Evolutionary conservation across 2,329 filamentous ascomycete species (phyloP), one percentile per base, ranked within the genome.

Genomic region (Scedosporium boydii): DNA sequence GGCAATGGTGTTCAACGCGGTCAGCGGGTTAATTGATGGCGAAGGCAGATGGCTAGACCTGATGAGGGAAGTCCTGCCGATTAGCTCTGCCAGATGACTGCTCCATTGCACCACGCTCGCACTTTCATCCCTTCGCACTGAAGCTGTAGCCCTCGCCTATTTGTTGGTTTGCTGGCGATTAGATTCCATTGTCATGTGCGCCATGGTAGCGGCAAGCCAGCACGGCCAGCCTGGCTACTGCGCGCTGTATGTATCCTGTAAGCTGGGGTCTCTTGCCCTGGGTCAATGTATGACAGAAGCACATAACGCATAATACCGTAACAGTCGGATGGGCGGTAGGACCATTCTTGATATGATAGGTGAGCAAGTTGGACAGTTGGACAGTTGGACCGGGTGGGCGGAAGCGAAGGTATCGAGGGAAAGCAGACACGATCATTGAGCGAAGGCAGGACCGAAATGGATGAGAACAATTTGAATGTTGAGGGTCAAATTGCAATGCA

Each of bases 11-110:
- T 18, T 55, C 6, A 27, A 55, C 51, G 23, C 51, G 23, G 23
- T 23, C 12, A 23, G 51, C 51, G 51, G 51, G 51, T 55, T 27
- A 55, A 55, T 55, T 55, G 12, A 55, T 55, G 16, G 51, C 51
- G 51, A 55, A 23, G 21, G 18, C 5, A 14, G 12, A 23, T 23
- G 3, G 42, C 46, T 55, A 55, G 29, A 12, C 59, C 29, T 14
- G 59, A 61, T 51, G 27, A 2, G 59, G 59, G 59, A 61, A 34
- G 59, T 55, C 48, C 48, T 61, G 48, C 59, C 59, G 59, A 56
- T 34, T 34, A 18, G n/a, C 48, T 27, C 21, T 59, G 58, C 23
- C 14, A 23, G 51, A 18, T 23, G 23, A 26, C 51, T 3, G 18
- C 51, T 27, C 51, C 51, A 10, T 18, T 23, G n/a, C n/a, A 53